Evolutionary conservation across 2,329 filamentous ascomycete species (phyloP).

Genomic region (Triangularia setosa): DNA sequence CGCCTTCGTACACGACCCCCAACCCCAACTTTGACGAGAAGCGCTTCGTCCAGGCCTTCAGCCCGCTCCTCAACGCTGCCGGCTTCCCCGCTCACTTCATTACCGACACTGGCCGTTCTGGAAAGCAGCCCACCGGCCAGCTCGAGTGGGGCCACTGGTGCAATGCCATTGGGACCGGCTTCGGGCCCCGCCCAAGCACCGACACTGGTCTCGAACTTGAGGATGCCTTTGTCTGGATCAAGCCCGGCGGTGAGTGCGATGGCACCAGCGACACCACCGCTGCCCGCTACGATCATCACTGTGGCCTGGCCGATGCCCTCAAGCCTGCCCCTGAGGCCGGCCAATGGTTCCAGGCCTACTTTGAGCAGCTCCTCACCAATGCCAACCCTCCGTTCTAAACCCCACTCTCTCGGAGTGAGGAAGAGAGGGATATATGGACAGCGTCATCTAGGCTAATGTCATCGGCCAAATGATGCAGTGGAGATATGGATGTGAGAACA

Average conservation of each 20-base stretch:
- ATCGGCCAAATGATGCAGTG: no score
- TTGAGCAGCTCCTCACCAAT: constrained; percentile 53
- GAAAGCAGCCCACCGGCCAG: constrained; percentile 59
- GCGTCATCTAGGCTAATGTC: no score
- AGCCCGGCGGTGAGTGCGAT: constrained; percentile 60
- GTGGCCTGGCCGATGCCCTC: constrained; percentile 50
- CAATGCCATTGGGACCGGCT: constrained; percentile 60
- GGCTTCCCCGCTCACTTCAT: constrained; percentile 48
- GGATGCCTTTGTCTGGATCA: constrained; percentile 68
- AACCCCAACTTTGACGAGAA: constrained; percentile 50
- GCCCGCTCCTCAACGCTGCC: constrained; percentile 51
- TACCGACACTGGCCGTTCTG: constrained; percentile 49
- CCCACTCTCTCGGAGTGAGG: neutral
- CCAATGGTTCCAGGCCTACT: constrained; percentile 62
- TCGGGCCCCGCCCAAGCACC: constrained; percentile 60
- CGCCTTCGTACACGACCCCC: constrained; percentile 45
- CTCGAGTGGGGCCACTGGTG: constrained; percentile 62
- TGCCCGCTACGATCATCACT: constrained; percentile 50
- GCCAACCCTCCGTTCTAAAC: constrained; percentile 50
- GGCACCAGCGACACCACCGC: constrained; percentile 47
- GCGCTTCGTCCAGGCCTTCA: constrained; percentile 61
- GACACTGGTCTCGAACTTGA: constrained; percentile 55
- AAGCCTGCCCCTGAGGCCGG: constrained; percentile 65
- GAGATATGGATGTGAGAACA: no score
- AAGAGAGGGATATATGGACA: neutral